Percentiles rank a stretch among this genome's conserved stretches.
Conservation (phyloP, 768 basidiomycete species). For the Albatrellus ellisii region DNA sequence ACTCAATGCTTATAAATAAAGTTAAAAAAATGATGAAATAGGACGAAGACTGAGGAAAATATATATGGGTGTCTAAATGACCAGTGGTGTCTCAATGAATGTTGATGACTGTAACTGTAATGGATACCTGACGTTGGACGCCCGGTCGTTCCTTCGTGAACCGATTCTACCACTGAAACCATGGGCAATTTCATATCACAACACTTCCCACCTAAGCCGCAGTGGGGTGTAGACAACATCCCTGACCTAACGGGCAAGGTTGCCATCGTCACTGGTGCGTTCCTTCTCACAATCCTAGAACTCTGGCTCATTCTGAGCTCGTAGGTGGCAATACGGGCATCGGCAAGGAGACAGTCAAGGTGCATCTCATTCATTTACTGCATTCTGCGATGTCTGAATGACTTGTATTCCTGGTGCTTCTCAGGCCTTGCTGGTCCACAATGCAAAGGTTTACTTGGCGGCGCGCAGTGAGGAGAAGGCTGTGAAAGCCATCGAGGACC, state of each 20-base stretch:
- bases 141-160: too few relatives aligned
- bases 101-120: too few relatives aligned
- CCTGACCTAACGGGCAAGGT: conserved; percentile 9
- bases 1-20: too few relatives aligned
- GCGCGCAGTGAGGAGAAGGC: conserved; percentile 1
- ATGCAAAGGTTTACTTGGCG: conserved; percentile 12
- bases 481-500: not conserved
- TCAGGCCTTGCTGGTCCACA: conserved; percentile 7
- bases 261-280: conserved; percentile 4
- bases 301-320: not conserved
- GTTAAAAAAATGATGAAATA: too few relatives aligned
- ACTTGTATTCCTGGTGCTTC: not conserved
- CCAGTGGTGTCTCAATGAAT: too few relatives aligned
- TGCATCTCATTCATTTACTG: not conserved
- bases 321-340: conserved; percentile 5
- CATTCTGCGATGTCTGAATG: not conserved
- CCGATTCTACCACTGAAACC: not conserved
- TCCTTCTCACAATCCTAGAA: not conserved
- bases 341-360: conserved; percentile 11
- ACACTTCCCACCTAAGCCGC: conserved; percentile 5
- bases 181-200: not conserved
- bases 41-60: too few relatives aligned
- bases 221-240: conserved; percentile 4
- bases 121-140: too few relatives aligned
- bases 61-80: too few relatives aligned